Conservation (phyloP, 495 filamentous ascomycete species). For the Aspergillus baeticus region DNA sequence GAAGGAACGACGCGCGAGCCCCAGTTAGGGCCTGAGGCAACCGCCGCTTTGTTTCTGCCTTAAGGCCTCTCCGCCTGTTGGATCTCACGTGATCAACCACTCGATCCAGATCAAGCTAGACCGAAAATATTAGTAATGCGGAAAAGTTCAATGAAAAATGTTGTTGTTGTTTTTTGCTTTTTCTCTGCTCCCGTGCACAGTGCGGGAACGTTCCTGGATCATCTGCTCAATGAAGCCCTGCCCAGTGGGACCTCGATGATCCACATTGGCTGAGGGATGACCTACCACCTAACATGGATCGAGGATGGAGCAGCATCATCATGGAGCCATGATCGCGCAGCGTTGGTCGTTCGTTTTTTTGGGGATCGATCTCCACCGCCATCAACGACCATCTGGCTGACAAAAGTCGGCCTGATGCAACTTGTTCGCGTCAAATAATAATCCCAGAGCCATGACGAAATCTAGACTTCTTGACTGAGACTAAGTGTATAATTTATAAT, state of each 20-base stretch:
- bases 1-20: background rate
- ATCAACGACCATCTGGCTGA: background rate
- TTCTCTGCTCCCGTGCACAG: background rate
- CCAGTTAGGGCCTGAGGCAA: background rate
- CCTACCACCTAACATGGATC: constrained; percentile 1
- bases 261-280: constrained; percentile 6
- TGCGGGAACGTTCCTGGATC: constrained; percentile 24
- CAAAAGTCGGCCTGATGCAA: no score
- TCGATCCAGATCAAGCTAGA: background rate
- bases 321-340: no score
- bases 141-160: background rate
- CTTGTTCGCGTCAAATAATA: no score
- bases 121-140: background rate
- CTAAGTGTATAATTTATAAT: no score
- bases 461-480: no score
- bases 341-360: background rate
- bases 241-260: constrained; percentile 17
- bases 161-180: background rate
- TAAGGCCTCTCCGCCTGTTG: no score
- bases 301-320: background rate
- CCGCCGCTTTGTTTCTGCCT: background rate
- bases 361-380: background rate
- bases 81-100: no score
- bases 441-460: no score
- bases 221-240: constrained; percentile 6